phyloP scores from a whole-genome alignment of 2,329 filamentous ascomycete species.

The Hyphodiscus sp. region DNA sequence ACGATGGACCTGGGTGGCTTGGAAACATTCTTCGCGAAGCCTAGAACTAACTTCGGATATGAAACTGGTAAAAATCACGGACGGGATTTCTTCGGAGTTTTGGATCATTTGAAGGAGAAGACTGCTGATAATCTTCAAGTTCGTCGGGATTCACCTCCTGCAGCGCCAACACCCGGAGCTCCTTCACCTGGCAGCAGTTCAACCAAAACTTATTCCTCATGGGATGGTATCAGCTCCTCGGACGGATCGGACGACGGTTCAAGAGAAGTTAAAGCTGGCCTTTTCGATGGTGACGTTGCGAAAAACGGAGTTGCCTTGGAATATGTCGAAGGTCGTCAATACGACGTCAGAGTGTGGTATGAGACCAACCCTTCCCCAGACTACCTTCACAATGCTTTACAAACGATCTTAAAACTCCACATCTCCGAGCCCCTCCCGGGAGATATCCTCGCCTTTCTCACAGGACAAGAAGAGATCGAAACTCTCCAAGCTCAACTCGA shows the following conservation, averaged over 20 bases:
- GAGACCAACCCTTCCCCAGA: constrained; percentile 69
- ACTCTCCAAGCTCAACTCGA: constrained; percentile 72
- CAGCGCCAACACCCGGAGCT: no score
- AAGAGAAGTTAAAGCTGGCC: not conserved
- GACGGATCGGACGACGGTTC: constrained; percentile 6
- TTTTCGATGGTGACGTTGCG: constrained; percentile 9
- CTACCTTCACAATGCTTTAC: constrained; percentile 73
- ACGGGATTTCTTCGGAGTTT: constrained; percentile 16
- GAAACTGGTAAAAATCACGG: constrained; percentile 24
- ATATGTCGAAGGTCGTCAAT: constrained; percentile 81
- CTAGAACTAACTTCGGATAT: constrained; percentile 23
- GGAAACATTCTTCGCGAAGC: constrained; percentile 60
- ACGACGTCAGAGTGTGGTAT: constrained; percentile 73
- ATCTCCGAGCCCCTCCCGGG: constrained; percentile 84
- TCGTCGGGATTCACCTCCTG: constrained; percentile 3
- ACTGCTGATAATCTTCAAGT: constrained; percentile 1
- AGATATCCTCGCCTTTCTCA: constrained; percentile 87
- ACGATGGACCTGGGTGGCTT: constrained; percentile 84
- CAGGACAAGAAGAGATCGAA: constrained; percentile 90
- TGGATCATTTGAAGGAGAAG: constrained; percentile 7
- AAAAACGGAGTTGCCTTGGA: constrained; percentile 24
- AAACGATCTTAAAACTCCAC: constrained; percentile 81
- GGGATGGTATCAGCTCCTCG: constrained; percentile 19
- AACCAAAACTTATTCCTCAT: constrained; percentile 10
- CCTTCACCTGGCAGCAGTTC: constrained; percentile 11